A percentile compares a stretch with the other conserved stretches of the same genome.
phyloP scores from a whole-genome alignment of 2,329 filamentous ascomycete genomes.

The Colletotrichum sp. region DNA sequence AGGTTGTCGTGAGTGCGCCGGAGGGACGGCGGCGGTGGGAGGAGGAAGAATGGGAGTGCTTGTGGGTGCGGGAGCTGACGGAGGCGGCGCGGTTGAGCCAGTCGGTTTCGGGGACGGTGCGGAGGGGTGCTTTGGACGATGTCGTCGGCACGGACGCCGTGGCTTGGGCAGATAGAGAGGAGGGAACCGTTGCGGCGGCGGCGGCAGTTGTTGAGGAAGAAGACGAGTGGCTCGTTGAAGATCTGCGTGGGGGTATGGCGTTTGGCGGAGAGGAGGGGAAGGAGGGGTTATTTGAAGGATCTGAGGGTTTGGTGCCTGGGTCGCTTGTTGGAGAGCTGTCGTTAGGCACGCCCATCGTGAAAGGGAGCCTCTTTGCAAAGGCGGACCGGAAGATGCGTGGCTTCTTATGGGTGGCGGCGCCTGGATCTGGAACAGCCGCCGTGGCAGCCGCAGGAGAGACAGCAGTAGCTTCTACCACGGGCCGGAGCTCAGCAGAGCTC shows the following conservation, averaged over 20 bases:
- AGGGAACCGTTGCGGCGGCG: neutral
- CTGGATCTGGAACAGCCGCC: neutral
- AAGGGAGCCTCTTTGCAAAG: slow-evolving; percentile 1
- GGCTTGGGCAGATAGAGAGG: neutral
- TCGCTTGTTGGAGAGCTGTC: slow-evolving; percentile 3
- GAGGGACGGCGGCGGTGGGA: slow-evolving; percentile 6
- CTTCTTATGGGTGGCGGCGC: slow-evolving; percentile 1
- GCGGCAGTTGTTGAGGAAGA: slow-evolving; percentile 30
- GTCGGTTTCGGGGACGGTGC: slow-evolving; percentile 64
- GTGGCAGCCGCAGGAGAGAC: neutral
- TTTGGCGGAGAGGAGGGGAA: slow-evolving; percentile 52
- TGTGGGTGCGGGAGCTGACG: slow-evolving; percentile 33
- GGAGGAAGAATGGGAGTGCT: slow-evolving; percentile 5
- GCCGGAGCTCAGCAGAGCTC: slow-evolving; percentile 5
- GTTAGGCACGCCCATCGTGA: slow-evolving; percentile 14
- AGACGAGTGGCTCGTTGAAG: slow-evolving; percentile 53
- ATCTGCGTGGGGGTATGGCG: slow-evolving; percentile 75
- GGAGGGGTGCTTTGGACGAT: slow-evolving; percentile 47
- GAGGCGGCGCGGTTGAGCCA: slow-evolving; percentile 47
- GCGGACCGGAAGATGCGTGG: slow-evolving; percentile 1
- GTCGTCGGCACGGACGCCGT: slow-evolving; percentile 25
- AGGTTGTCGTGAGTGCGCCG: slow-evolving; percentile 26
- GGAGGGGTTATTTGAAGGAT: slow-evolving; percentile 14
- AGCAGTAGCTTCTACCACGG: neutral
- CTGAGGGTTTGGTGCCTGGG: slow-evolving; percentile 2